Base-by-base conservation (phyloP, 306 rosid species). In the Vigna mungo region DNA sequence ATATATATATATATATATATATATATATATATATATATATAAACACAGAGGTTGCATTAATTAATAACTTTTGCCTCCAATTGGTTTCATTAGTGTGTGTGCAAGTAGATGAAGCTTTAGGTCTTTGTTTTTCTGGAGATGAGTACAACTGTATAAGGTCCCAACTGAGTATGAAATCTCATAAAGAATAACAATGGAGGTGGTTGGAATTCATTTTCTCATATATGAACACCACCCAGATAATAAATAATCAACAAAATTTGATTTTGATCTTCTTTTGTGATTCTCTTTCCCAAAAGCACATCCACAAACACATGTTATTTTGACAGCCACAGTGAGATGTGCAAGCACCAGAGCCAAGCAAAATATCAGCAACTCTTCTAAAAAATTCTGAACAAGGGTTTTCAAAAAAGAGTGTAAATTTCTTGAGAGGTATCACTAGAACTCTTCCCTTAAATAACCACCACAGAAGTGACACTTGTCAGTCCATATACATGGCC, bases 121-220 rank as follows among this genome's bases (percentile, higher is more conserved):
- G 18, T 16, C 5, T 68, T 44, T 44, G 12, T 44, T 44, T 62
- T 68, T 75, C 7, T 32, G 21, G n/a, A 75, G 47, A 64, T 55
- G 23, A 76, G 74, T 36, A 76, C 89, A 84, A 71, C 86, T 79
- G 84, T 80, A 84, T 67, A 30, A 83, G 84, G 92, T 82, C 90
- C 89, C 76, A 74, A 79, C 27, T 78, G 85, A 84, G 76, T 48
- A 77, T 70, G 84, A 75, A 74, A 73, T 86, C 75, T 81, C 81
- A 82, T 83, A 75, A 86, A 83, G 58, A 67, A 75, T 64, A 66
- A 14, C 77, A 64, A 82, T 66, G 55, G 21, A 32, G 56, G 61
- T 85, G 84, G 88, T 71, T 85, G 82, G 5, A 82, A 72, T 73
- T 76, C 82, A 79, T 76, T 58, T 63, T 62, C 75, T 6, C 49